Base-by-base conservation (phyloP, 2,329 filamentous ascomycete genomes). In the Thielaviopsis musarum region DNA sequence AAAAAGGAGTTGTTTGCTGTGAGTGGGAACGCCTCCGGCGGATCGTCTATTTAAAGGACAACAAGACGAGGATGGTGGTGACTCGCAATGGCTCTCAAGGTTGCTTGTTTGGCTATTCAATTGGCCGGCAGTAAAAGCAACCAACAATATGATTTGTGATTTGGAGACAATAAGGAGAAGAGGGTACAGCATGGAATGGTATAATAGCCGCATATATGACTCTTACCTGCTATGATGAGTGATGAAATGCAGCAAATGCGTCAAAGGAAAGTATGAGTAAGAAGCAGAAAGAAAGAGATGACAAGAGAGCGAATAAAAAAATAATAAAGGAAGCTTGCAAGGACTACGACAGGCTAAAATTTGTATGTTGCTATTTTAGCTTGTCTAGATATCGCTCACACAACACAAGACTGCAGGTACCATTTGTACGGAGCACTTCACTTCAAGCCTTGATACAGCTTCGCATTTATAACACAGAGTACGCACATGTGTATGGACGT, bases 201-300 rank as follows among this genome's bases (percentile, higher is more conserved):
- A 54, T 34, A 30, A 4, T 54, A 28, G n/a, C 30, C 17, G 24
- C 26, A 24, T 17, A 19, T 26, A 30, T 54, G 52, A 54, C 52
- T 54, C 52, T 54, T 54, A 54, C 52, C 30, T 45, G 38, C 19
- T 34, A n/a, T 54, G 52, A n/a, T 56, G 24, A 56, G 24, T 56
- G 38, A 45, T 26, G 34, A 26, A 10, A 56, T 48, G 41, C 34
- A 26, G 21, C 13, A 45, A 45, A 45, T 56, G 22, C 38, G 54
- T 19, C 30, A 45, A 48, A 55, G n/a, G 2, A 17, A 45, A 45
- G 38, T 24, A 45, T n/a, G 24, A 56, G 10, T 17, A n/a, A 57
- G 26, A 34, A 4, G 48, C 15, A 22, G 15, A 22, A 22, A 51
- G 21, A 51, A 51, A n/a, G 24, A 17, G 26, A 41, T 9, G 45